Evolutionary conservation across 306 rosid species (phyloP).

Genomic region (Begonia loranthoides): DNA sequence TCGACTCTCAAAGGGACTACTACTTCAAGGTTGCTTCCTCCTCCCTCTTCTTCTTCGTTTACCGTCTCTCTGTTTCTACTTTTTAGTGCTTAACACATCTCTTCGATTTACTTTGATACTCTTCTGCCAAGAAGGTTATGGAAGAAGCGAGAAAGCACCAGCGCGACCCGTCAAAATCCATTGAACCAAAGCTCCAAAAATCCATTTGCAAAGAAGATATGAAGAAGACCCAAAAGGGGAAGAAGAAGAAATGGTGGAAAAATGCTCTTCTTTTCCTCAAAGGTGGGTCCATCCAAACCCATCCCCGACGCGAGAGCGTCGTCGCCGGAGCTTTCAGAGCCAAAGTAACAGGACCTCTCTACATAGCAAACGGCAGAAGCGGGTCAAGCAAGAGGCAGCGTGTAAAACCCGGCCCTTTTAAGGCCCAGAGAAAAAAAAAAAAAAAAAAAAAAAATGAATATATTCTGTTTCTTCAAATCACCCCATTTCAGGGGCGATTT

Average conservation of each 20-base stretch:
- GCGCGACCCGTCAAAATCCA: constrained; percentile 49
- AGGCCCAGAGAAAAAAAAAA: too few relatives aligned
- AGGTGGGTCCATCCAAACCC: constrained; percentile 25
- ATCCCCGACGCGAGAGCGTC: constrained; percentile 33
- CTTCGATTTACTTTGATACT: too few relatives aligned
- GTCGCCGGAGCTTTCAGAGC: constrained; percentile 53
- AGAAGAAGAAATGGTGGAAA: constrained; percentile 77
- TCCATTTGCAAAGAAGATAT: constrained; percentile 66
- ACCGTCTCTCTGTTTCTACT: too few relatives aligned
- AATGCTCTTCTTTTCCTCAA: constrained; percentile 53
- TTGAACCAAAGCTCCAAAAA: constrained; percentile 85
- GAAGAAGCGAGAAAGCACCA: constrained; percentile 80
- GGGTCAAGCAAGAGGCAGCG: constrained; percentile 42
- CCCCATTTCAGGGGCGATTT: too few relatives aligned
- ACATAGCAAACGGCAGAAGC: constrained; percentile 54
- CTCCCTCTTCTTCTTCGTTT: too few relatives aligned
- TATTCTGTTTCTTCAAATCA: too few relatives aligned
- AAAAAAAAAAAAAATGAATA: too few relatives aligned
- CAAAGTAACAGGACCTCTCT: constrained; percentile 59
- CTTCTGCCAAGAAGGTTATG: constrained; percentile 26
- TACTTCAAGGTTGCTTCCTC: too few relatives aligned
- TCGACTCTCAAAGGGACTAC: too few relatives aligned
- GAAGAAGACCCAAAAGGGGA: constrained; percentile 31
- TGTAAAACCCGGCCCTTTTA: too few relatives aligned
- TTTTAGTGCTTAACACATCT: too few relatives aligned